Evolutionary conservation across 345 rosid species (phyloP).

Genomic region (Carallia brachiata): DNA sequence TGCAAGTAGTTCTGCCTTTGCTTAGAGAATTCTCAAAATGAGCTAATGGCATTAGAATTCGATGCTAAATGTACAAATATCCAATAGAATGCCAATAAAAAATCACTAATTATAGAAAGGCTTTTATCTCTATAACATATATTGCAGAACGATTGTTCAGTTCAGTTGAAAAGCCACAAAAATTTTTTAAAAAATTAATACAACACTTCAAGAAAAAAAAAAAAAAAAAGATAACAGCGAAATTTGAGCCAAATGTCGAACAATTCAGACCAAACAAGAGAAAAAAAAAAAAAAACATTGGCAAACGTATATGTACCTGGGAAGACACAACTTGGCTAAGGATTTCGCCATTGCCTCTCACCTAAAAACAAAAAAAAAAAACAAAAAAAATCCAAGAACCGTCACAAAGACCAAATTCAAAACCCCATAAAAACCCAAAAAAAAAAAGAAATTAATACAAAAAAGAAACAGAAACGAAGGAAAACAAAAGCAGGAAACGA

Average conservation of each 20-base stretch:
- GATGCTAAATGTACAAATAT: too few relatives aligned
- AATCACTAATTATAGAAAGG: too few relatives aligned
- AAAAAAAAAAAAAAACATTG: not conserved
- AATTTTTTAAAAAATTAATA: too few relatives aligned
- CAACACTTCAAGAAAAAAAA: too few relatives aligned
- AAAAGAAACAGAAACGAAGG: not conserved
- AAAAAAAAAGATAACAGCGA: too few relatives aligned
- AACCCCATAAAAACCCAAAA: not conserved
- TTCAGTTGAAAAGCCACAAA: not conserved
- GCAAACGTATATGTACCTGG: slow-evolving; percentile 53
- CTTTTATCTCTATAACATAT: too few relatives aligned
- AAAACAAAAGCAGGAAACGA: slow-evolving; percentile 14
- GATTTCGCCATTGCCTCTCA: slow-evolving; percentile 77
- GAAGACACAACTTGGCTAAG: slow-evolving; percentile 92
- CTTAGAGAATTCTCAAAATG: slow-evolving; percentile 7
- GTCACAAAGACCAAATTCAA: not conserved
- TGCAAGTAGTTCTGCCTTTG: slow-evolving; percentile 86
- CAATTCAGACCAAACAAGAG: not conserved
- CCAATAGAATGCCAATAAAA: too few relatives aligned
- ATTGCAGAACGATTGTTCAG: too few relatives aligned
- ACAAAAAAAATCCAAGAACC: not conserved
- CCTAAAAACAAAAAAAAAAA: slow-evolving; percentile 44
- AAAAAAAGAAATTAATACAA: not conserved
- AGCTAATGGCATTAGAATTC: slow-evolving; percentile 1
- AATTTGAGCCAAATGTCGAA: too few relatives aligned